Conservation (phyloP, 129 eudicot species). For the Centaurea solstitialis region DNA sequence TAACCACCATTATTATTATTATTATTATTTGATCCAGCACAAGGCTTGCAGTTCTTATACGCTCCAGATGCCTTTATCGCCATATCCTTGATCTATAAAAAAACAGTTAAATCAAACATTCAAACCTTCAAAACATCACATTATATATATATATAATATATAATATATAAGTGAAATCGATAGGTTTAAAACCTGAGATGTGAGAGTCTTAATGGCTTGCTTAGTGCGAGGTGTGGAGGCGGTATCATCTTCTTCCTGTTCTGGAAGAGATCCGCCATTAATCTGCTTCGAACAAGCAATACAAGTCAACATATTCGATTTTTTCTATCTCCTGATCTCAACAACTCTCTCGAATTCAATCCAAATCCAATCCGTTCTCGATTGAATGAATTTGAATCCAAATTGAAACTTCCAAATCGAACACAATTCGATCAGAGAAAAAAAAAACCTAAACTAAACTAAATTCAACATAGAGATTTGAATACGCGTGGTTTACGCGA, state of each 20-base stretch:
- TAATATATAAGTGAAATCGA: too few relatives aligned
- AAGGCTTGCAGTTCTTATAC: constrained; percentile 80
- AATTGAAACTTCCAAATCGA: constrained; percentile 5
- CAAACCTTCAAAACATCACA: too few relatives aligned
- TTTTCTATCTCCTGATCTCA: constrained; percentile 12
- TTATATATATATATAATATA: too few relatives aligned
- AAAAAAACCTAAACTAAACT: neutral
- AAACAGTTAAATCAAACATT: neutral
- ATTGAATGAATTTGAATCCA: neutral
- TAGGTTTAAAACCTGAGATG: constrained; percentile 47
- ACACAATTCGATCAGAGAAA: constrained; percentile 8
- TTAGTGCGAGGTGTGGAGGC: constrained; percentile 62
- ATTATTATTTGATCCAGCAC: constrained; percentile 62
- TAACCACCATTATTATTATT: constrained; percentile 40
- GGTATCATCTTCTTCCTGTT: constrained; percentile 55
- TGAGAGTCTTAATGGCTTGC: constrained; percentile 76
- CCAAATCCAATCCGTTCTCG: neutral
- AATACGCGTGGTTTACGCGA: constrained; percentile 19
- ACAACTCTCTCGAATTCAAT: constrained; percentile 6
- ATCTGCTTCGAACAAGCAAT: constrained; percentile 86
- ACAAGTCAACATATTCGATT: constrained; percentile 68
- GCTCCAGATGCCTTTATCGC: constrained; percentile 92
- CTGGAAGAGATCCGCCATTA: constrained; percentile 66
- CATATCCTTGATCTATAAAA: constrained; percentile 80
- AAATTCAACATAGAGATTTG: constrained; percentile 5